Conservation (phyloP, 805 yeast genomes). For the Candida maesae region DNA sequence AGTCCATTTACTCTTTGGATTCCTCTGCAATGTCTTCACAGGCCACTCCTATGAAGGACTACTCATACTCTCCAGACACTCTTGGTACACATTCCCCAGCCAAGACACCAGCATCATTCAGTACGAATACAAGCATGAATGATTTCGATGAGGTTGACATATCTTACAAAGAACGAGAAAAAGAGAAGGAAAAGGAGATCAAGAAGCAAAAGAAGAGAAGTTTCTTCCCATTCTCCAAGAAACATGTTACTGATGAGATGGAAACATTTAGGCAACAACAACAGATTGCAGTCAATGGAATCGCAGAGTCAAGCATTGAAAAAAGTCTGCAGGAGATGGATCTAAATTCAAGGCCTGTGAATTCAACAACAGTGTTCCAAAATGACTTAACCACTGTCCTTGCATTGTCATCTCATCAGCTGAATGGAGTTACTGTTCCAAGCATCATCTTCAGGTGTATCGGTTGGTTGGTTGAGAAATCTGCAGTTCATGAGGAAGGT, state of each 20-base stretch:
- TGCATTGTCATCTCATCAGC: conserved; percentile 45
- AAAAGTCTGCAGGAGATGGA: conserved; percentile 31
- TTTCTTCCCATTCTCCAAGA: conserved; percentile 52
- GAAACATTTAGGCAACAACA: conserved; percentile 6
- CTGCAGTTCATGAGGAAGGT: conserved; percentile 86
- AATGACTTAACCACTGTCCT: conserved; percentile 52
- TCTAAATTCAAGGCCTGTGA: conserved; percentile 12
- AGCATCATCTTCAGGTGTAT: conserved; percentile 74
- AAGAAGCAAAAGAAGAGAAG: conserved; percentile 53
- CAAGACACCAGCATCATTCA: conserved; percentile 5
- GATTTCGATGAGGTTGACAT: conserved; percentile 16
- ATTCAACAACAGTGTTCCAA: conserved; percentile 54
- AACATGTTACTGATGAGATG: conserved; percentile 16
- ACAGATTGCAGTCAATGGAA: conserved; percentile 2
- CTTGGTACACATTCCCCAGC: conserved; percentile 3
- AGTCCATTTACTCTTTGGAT: conserved; percentile 8
- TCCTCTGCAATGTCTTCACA: conserved; percentile 1
- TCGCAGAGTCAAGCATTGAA: conserved; percentile 22
- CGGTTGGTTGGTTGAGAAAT: conserved; percentile 56
- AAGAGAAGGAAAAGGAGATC: conserved; percentile 39
- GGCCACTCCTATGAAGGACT: conserved; percentile 7
- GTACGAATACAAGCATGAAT: conserved; percentile 9
- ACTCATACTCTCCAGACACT: conserved; percentile 4
- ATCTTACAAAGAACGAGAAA: conserved; percentile 29
- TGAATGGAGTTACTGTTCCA: conserved; percentile 51